Evolutionary conservation across 164 flowering plant genomes (phyloP), one percentile per base, ranked within the genome.

Genomic region (Tinospora cordifolia): DNA sequence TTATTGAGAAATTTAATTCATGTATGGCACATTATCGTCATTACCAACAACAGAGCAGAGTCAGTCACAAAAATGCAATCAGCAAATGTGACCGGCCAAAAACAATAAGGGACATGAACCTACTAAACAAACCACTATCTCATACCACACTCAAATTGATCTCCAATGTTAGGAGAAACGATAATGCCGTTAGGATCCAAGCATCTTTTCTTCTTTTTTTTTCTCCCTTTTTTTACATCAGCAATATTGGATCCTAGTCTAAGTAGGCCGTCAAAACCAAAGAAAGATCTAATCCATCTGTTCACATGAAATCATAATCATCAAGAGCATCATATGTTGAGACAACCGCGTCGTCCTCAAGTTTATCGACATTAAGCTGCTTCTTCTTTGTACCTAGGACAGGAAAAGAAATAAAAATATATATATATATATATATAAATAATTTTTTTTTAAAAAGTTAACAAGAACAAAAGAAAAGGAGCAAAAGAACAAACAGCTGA

Each of bases 291-390:
- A 25, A 57, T 2, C 44, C 38, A 22, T 27, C 26, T 54, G 17
- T 69, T 90, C 81, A 90, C 92, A 92, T 92, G 66, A 92, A 92
- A 73, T 92, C 96, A 74, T 78, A 84, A 46, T 92, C 98, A 65
- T 92, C 98, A 9, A 80, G 62, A 65, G 72, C 90, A 75, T 86
- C 92, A 72, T 89, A 89, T 9, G 51, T 54, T 67, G 65, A 63
- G 19, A 73, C 82, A 40, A 72, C 88, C 9, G 73, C 72, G 58
- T 90, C 94, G 59, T 91, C 98, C 66, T 88, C 94, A 0, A 88
- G 83, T 81, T 83, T 92, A 62, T 87, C 98, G 6, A 92, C 83
- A 68, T 78, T 86, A 54, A 92, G 83, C 75, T 90, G 92, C 54
- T 90, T 92, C 83, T 90, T 92, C 87, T 89, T 92, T 1, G 77